phyloP scores from a whole-genome alignment of 192 early-diverging fungal species.

The Entomortierella parvispora region DNA sequence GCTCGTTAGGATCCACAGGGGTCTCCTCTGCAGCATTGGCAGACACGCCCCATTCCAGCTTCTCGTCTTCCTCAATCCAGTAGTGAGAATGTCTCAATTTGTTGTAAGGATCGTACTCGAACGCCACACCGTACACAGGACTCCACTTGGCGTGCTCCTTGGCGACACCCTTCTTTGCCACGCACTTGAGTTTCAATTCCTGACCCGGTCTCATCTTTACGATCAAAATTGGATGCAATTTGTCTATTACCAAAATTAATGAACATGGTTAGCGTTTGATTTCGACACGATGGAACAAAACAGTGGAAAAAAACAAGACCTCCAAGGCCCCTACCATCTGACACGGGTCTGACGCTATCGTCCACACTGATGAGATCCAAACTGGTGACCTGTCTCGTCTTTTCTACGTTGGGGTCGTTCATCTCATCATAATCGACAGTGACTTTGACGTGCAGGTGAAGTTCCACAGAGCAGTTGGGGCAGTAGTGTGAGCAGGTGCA shows the following conservation, averaged over 20 bases:
- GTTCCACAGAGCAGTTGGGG: slow-evolving; percentile 89
- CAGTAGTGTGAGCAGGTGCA: slow-evolving; percentile 87
- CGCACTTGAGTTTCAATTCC: slow-evolving; percentile 88
- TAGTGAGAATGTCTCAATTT: slow-evolving; percentile 88
- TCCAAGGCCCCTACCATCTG: slow-evolving; percentile 56
- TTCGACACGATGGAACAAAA: neutral
- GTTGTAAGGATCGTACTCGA: slow-evolving; percentile 99
- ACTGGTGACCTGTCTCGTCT: slow-evolving; percentile 85
- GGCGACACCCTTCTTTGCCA: slow-evolving; percentile 96
- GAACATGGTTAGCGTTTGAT: neutral
- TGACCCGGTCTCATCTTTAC: slow-evolving; percentile 93
- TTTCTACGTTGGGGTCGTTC: slow-evolving; percentile 58
- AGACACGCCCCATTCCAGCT: slow-evolving; percentile 82
- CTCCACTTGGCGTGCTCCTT: slow-evolving; percentile 99
- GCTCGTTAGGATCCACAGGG: slow-evolving; percentile 57
- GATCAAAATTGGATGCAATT: slow-evolving; percentile 69
- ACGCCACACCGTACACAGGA: slow-evolving; percentile 86
- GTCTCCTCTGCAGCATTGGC: slow-evolving; percentile 71
- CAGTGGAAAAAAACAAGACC: slow-evolving; percentile 35
- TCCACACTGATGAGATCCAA: slow-evolving; percentile 82
- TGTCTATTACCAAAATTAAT: slow-evolving; percentile 6
- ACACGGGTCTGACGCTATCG: slow-evolving; percentile 73
- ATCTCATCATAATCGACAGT: slow-evolving; percentile 62
- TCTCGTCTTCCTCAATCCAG: slow-evolving; percentile 90
- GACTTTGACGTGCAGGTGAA: slow-evolving; percentile 88